Base-by-base conservation (phyloP, 495 filamentous ascomycete species). In the Cryomyces minteri region DNA sequence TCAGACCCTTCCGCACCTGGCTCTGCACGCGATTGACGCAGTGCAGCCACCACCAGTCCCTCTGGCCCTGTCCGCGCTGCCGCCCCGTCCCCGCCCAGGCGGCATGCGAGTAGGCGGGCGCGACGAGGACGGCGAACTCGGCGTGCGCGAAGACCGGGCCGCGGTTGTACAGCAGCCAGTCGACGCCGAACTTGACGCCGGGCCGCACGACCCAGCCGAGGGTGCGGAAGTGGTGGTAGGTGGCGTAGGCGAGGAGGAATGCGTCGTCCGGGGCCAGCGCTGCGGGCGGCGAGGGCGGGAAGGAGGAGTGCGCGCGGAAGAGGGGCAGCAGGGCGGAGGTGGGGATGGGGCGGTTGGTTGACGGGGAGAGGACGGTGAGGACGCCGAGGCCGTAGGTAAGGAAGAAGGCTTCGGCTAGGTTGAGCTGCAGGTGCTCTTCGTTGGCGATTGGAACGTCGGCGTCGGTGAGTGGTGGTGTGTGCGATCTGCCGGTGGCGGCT, bases 161-260 rank as follows among this genome's bases (percentile, higher is more conserved):
- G n/a, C 87, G 80, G 47, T 87, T 77, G 64, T 99, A 99, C 28
- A 99, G 71, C 25, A 99, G 68, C 63, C 80, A 94, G 61, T 99
- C 92, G 29, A 84, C 81, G 45, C 79, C 83, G 56, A 99, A 99
- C 60, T 99, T 99, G 53, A 94, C 76, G 37, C 92, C 90, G 28
- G 82, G 75, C 12, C 92, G 81, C 0, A 88, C 77, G n/a, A 94
- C 84, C 90, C 90, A 99, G 40, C 90, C 90, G 0, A 96, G 71
- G 5, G 87, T 92, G 28, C 90, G 84, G 64, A 90, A 99, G 60
- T 99, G 90, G 55, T 99, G 90, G 55, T 94, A 99, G 10, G 81
- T 82, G 31, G 76, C 74, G 57, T 96, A 99, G 32, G 80, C 77
- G 25, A 90, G 56, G 39, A 94, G 66, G 62, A 99, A 96, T 0